phyloP scores from a whole-genome alignment of 805 yeast genomes.

The Myxozyma melibiosi region DNA sequence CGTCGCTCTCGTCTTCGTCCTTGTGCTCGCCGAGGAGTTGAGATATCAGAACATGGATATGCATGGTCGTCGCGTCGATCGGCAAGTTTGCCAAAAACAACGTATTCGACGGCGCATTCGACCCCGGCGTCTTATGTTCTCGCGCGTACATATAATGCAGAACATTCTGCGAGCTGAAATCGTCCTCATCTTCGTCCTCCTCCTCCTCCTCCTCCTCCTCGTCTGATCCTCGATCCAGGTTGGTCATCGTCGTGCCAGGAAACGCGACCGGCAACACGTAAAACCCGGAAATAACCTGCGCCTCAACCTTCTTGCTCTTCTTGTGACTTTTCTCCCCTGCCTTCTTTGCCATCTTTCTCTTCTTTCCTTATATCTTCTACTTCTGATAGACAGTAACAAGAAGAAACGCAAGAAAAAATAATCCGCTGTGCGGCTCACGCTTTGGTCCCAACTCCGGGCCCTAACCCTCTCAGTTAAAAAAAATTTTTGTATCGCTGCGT shows the following conservation, averaged over 20 bases:
- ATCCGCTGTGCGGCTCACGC: not conserved
- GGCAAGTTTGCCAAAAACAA: conserved; percentile 34
- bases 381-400: not conserved
- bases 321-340: not conserved
- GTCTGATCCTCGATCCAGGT: not conserved
- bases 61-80: conserved; percentile 23
- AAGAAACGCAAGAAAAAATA: not conserved
- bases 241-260: not conserved
- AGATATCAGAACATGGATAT: conserved; percentile 25
- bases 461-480: conserved; percentile 2
- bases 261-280: conserved; percentile 17
- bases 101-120: not conserved
- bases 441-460: not conserved
- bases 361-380: too few species aligned
- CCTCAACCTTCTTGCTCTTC: not conserved
- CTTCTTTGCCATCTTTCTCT: not conserved
- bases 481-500: not conserved
- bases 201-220: not conserved
- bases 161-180: not conserved
- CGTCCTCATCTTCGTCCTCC: not conserved
- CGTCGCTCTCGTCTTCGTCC: not conserved
- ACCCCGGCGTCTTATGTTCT: conserved; percentile 30
- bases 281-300: conserved; percentile 14
- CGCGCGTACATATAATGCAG: conserved; percentile 36
- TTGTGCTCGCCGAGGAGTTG: not conserved